phyloP scores from a whole-genome alignment of 2,329 filamentous ascomycete genomes.

The Scortechinia acanthostroma region DNA sequence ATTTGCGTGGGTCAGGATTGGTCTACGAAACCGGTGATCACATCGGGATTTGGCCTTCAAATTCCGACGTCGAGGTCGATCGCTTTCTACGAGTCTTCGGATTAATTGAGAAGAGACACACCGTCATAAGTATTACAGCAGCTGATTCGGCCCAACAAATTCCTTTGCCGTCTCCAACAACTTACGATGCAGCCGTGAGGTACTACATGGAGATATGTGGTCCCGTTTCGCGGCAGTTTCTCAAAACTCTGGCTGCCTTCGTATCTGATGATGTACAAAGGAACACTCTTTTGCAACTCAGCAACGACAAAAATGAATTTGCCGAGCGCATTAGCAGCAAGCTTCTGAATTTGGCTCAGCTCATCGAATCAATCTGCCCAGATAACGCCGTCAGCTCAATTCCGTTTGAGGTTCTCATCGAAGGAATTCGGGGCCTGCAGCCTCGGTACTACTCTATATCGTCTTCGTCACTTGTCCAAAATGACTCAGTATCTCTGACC shows the following conservation, averaged over 20 bases:
- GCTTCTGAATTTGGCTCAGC: conserved; percentile 82
- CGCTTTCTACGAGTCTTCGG: conserved; percentile 76
- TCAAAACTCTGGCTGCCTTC: conserved; percentile 80
- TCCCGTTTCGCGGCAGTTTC: conserved; percentile 90
- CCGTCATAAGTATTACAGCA: conserved; percentile 80
- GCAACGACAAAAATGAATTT: conserved; percentile 92
- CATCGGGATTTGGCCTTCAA: conserved; percentile 94
- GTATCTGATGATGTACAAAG: conserved; percentile 79
- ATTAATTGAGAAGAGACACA: conserved; percentile 69
- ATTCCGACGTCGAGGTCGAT: conserved; percentile 85
- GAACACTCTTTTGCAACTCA: conserved; percentile 80
- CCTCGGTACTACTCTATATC: conserved; percentile 99
- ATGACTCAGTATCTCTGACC: conserved; percentile 89
- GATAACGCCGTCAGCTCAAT: conserved; percentile 74
- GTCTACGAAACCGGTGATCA: conserved; percentile 95
- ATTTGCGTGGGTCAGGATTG: conserved; percentile 81
- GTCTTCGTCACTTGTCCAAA: conserved; percentile 87
- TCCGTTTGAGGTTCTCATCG: conserved; percentile 90
- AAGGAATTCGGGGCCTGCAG: conserved; percentile 89
- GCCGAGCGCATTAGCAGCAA: conserved; percentile 74
- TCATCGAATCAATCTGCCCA: conserved; percentile 67
- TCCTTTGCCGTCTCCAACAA: conserved; percentile 93
- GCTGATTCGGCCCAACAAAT: conserved; percentile 94
- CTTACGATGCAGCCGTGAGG: conserved; percentile 83
- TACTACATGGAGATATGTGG: conserved; percentile 97